phyloP scores from a whole-genome alignment of 208 protist species.

The Phytomonas sp. region DNA sequence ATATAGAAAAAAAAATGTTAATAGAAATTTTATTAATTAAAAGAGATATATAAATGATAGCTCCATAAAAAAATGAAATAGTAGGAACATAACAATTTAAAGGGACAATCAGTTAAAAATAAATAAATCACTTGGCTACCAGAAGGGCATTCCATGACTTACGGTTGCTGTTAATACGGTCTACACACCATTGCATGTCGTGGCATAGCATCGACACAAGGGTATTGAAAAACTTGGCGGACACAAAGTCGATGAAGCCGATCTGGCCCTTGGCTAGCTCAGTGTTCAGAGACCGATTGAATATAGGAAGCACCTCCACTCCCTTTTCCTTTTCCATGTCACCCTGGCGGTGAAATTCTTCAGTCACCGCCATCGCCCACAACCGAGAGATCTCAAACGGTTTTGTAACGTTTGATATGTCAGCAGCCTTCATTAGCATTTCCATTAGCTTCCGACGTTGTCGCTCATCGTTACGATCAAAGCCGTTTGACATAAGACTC shows the following conservation, averaged over 20 bases:
- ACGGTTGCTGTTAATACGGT: constrained; percentile 51
- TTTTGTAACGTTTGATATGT: constrained; percentile 84
- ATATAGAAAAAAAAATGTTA: constrained; percentile 12
- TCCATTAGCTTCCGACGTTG: constrained; percentile 46
- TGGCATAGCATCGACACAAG: constrained; percentile 42
- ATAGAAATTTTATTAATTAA: background rate
- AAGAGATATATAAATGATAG: background rate
- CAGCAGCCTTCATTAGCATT: constrained; percentile 73
- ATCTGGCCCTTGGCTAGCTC: constrained; percentile 83
- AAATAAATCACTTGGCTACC: constrained; percentile 17
- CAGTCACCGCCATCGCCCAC: constrained; percentile 80
- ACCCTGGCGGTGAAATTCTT: constrained; percentile 86
- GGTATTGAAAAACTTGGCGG: constrained; percentile 67
- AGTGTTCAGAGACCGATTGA: constrained; percentile 75
- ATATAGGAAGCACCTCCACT: constrained; percentile 76
- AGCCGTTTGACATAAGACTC: constrained; percentile 14
- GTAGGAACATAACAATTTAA: background rate
- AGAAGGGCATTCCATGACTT: constrained; percentile 63
- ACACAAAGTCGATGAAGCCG: constrained; percentile 84
- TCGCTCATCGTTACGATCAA: constrained; percentile 24
- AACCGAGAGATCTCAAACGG: constrained; percentile 74
- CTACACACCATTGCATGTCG: constrained; percentile 80
- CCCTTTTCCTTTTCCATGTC: constrained; percentile 85
- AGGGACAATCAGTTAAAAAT: background rate
- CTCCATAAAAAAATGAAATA: constrained; percentile 9